phyloP scores from a whole-genome alignment of 1,284 basidiomycete genomes.

The Ceratobasidium sp. region DNA sequence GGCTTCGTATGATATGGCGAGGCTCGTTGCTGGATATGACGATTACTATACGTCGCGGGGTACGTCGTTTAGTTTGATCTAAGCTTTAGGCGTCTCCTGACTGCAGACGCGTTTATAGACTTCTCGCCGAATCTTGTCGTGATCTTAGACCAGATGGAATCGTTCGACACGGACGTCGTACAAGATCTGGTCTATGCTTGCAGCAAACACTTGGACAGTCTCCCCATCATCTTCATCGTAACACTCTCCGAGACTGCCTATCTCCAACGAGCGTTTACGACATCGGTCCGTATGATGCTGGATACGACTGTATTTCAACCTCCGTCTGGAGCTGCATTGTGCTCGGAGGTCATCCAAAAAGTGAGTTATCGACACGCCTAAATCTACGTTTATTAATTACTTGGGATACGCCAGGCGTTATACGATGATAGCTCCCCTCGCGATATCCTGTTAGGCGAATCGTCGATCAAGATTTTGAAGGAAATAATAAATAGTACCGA shows the following conservation, averaged over 20 bases:
- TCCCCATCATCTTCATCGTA: conserved; percentile 21
- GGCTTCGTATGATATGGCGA: conserved; percentile 39
- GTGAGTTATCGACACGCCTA: neutral
- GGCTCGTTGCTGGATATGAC: conserved; percentile 33
- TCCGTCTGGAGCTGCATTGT: conserved; percentile 14
- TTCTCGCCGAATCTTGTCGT: conserved; percentile 30
- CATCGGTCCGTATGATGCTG: conserved; percentile 30
- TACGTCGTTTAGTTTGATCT: neutral
- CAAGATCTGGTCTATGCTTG: conserved; percentile 28
- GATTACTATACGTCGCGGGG: conserved; percentile 24
- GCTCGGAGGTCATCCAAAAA: conserved; percentile 8
- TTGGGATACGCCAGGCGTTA: neutral
- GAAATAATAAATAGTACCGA: conserved; percentile 34
- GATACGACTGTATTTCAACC: conserved; percentile 17
- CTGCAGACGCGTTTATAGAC: neutral
- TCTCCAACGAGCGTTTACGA: conserved; percentile 29
- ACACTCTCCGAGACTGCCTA: conserved; percentile 24
- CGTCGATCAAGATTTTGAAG: conserved; percentile 27
- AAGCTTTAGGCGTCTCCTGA: neutral
- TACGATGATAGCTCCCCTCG: neutral
- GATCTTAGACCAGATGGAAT: conserved; percentile 26
- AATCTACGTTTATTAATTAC: neutral
- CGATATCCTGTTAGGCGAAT: conserved; percentile 26
- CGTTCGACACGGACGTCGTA: conserved; percentile 21
- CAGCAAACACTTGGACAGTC: conserved; percentile 35